Evolutionary conservation across 768 basidiomycete species (phyloP), one percentile per base, ranked within the genome.

Genomic region (Mycena rebaudengoi): DNA sequence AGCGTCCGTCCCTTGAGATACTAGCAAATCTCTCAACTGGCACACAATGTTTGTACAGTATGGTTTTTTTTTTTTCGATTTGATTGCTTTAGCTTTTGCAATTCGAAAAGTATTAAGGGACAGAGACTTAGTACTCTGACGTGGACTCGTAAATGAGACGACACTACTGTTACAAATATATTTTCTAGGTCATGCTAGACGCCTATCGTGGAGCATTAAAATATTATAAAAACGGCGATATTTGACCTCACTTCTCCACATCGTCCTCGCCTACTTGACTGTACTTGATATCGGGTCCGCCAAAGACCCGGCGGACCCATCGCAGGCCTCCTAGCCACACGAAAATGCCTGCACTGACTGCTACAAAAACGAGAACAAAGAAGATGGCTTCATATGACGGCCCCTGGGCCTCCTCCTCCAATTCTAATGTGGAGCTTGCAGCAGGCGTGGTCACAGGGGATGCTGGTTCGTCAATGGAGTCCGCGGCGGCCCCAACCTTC

Each of bases 261-360:
- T 88, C 88, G 4, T 84, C 84, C n/a, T 80, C 74, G 12, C 72
- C 75, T 12, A 88, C 80, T 45, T 78, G 80, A 43, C 78, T 80
- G 71, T 87, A 88, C 25, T 76, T 76, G 8, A 73, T 73, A 32
- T 71, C 67, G 28, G 70, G 64, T 50, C 74, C 74, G 35, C 80
- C 78, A 49, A 87, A 48, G 53, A 82, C 53, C 28, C 82, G 78
- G 41, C 78, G 76, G 32, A 83, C 69, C 69, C 78, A 83, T 35
- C 82, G 82, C 62, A 83, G 40, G 20, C 86, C 87, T 26, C 88
- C 88, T 12, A 86, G 76, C 80, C 82, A 86, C 44, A 82, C 65
- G 64, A 88, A 83, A 16, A 82, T 70, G 14, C 71, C 82, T 16
- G 78, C 79, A 20, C 82, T 74, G 25, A 83, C 74, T 2, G 78